Percentiles rank a stretch among this genome's conserved stretches.
Conservation (phyloP, 2,329 filamentous ascomycete genomes). For the Pyrenophora seminiperda region DNA sequence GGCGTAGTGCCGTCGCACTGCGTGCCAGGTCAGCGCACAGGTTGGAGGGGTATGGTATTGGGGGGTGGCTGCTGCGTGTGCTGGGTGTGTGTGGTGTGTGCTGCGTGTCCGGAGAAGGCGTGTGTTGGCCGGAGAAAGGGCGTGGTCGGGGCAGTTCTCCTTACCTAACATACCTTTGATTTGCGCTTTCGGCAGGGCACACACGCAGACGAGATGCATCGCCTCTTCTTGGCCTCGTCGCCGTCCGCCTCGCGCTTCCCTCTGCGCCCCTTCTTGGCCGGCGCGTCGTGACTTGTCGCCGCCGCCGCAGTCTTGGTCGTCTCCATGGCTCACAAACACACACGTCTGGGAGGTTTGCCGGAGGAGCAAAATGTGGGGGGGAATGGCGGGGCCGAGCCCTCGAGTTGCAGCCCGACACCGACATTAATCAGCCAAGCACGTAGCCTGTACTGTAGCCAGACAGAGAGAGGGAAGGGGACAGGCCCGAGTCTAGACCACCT, state of each 20-base stretch:
- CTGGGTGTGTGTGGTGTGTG: too few species aligned
- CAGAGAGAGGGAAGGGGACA: too few species aligned
- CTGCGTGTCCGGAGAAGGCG: conserved; percentile 12
- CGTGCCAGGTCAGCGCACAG: conserved; percentile 17
- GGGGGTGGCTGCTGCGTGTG: too few species aligned
- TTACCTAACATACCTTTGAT: conserved; percentile 45
- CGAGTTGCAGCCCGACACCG: conserved; percentile 22
- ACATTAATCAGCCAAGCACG: conserved; percentile 38
- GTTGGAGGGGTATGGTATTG: conserved; percentile 5
- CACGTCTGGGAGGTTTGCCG: conserved; percentile 13
- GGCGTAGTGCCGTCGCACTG: conserved; percentile 72
- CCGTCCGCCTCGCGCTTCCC: conserved; percentile 46
- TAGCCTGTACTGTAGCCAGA: too few species aligned
- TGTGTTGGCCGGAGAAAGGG: conserved; percentile 18
- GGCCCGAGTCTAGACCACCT: too few species aligned
- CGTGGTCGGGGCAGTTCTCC: conserved; percentile 1
- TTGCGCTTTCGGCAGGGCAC: conserved; percentile 50
- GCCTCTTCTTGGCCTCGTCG: conserved; percentile 51
- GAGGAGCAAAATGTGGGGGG: conserved; percentile 24
- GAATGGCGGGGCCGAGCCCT: conserved; percentile 27
- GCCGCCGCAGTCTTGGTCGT: conserved; percentile 16
- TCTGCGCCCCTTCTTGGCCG: conserved; percentile 42
- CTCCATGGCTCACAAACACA: too few species aligned
- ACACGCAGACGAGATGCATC: conserved; percentile 50
- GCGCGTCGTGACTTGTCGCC: conserved; percentile 16